These are phyloP conservation scores for Chrysoporthe cubensis DNA, from an alignment of 2,329 filamentous ascomycete genomes.

Conservation along the genomic window DNA sequence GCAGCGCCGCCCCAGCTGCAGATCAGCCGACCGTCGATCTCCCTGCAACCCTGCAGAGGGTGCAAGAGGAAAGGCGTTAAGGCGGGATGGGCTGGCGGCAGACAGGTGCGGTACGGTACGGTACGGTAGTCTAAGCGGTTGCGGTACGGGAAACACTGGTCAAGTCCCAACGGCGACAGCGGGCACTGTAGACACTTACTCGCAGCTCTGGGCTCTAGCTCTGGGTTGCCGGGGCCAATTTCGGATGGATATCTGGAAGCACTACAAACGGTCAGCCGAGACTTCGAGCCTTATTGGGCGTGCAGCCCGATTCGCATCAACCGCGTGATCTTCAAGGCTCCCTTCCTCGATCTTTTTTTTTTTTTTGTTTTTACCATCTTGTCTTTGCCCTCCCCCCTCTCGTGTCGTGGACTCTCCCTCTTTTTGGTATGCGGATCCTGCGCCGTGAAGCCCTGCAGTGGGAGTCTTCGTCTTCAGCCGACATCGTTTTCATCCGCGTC, in stretches of 20 bases:
- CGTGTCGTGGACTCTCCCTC: not conserved
- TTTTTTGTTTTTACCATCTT: not conserved
- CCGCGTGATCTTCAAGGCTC: not conserved
- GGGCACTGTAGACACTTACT: slow-evolving; percentile 14
- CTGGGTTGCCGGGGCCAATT: not conserved
- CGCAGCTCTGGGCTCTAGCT: not conserved
- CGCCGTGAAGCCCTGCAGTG: not conserved
- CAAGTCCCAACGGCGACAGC: not conserved
- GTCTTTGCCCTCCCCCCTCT: not conserved
- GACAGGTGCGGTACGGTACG: slow-evolving; percentile 13
- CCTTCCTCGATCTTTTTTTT: not conserved
- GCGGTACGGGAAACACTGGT: slow-evolving; percentile 19
- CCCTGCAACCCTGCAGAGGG: slow-evolving; percentile 21
- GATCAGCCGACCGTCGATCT: slow-evolving; percentile 31
- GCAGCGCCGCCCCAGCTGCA: slow-evolving; percentile 28
- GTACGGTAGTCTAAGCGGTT: slow-evolving; percentile 13
- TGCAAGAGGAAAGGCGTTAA: slow-evolving; percentile 25
- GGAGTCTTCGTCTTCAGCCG: not conserved
- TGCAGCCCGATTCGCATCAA: not conserved
- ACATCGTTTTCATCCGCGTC: not conserved
- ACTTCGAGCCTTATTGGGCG: not conserved
- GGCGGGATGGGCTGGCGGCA: slow-evolving; percentile 22
- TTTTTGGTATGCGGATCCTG: not conserved
- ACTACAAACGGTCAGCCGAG: not conserved
- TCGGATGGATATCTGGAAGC: slow-evolving; percentile 1